A percentile compares a stretch with the other conserved stretches of the same genome.
These are phyloP conservation scores for Neoarthrinium moseri DNA, from an alignment of 2,329 filamentous ascomycete genomes.

Conservation along the genomic window DNA sequence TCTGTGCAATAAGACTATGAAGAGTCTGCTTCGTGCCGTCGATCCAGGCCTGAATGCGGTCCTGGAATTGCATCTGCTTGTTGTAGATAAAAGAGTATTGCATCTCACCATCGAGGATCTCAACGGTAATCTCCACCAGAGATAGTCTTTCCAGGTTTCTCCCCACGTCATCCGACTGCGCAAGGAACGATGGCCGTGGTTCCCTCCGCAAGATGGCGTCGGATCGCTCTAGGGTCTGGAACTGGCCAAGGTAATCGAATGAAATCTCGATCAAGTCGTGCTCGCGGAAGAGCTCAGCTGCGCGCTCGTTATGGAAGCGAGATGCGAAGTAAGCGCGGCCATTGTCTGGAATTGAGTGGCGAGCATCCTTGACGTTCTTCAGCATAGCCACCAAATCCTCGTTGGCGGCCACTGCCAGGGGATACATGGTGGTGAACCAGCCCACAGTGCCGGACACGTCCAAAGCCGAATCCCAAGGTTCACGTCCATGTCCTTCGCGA, in stretches of 20 bases:
- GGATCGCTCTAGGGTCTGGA: slow-evolving; percentile 4
- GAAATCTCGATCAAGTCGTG: slow-evolving; percentile 7
- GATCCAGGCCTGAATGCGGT: slow-evolving; percentile 4
- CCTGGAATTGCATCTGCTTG: slow-evolving; percentile 6
- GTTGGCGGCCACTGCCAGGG: slow-evolving; percentile 18
- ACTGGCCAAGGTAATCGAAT: slow-evolving; percentile 9
- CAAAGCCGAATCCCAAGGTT: slow-evolving; percentile 27
- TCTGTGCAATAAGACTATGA: too few relatives aligned
- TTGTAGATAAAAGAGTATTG: slow-evolving; percentile 7
- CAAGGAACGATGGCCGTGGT: slow-evolving; percentile 6
- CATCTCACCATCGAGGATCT: slow-evolving; percentile 5
- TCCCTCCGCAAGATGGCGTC: slow-evolving; percentile 7
- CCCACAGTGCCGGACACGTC: slow-evolving; percentile 39
- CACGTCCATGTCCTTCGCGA: slow-evolving; percentile 40
- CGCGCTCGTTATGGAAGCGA: slow-evolving; percentile 6
- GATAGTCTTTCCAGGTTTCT: slow-evolving; percentile 8
- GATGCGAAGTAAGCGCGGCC: slow-evolving; percentile 9
- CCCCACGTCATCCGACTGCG: too few relatives aligned
- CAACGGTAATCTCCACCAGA: slow-evolving; percentile 6
- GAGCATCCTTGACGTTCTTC: slow-evolving; percentile 1
- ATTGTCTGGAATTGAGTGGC: slow-evolving; percentile 9
- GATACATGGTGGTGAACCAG: slow-evolving; percentile 43
- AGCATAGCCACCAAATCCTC: slow-evolving; percentile 8
- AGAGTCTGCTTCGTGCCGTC: too few relatives aligned
- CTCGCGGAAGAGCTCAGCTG: slow-evolving; percentile 1